phyloP scores from a whole-genome alignment of 2,329 filamentous ascomycete species.

The Aspergillus ochraceoroseus region DNA sequence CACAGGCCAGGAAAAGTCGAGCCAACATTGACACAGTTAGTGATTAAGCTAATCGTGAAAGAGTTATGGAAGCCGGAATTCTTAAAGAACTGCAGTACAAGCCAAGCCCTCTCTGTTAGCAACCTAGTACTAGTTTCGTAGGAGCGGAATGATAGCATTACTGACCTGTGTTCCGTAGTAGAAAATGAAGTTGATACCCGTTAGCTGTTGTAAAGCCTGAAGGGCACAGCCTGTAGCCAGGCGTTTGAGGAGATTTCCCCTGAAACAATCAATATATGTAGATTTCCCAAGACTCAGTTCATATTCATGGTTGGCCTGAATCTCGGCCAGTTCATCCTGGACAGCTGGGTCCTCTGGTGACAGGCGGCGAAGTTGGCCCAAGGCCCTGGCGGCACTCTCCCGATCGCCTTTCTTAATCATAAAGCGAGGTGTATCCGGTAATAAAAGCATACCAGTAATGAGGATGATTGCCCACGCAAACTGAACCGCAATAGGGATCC shows the following conservation, averaged over 20 bases:
- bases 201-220: conserved; percentile 44
- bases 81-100: conserved; percentile 48
- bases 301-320: conserved; percentile 81
- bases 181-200: conserved; percentile 45
- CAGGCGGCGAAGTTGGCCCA: conserved; percentile 64
- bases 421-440: conserved; percentile 79
- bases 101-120: neutral
- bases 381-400: conserved; percentile 56
- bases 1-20: conserved; percentile 63
- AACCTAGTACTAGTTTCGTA: too few species aligned
- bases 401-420: conserved; percentile 70
- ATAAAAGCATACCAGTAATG: conserved; percentile 62
- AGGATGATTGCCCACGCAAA: conserved; percentile 75
- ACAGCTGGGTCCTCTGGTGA: conserved; percentile 64
- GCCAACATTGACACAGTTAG: conserved; percentile 61
- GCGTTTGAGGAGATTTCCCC: too few species aligned
- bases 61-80: conserved; percentile 61
- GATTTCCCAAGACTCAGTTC: too few species aligned
- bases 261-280: too few species aligned
- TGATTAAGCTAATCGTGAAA: conserved; percentile 60
- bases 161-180: conserved; percentile 53
- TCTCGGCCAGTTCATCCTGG: conserved; percentile 73
- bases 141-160: too few species aligned
- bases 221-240: too few species aligned
- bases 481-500: conserved; percentile 74